Base-by-base conservation (phyloP, 2,329 filamentous ascomycete species). In the Cytospora piceae region DNA sequence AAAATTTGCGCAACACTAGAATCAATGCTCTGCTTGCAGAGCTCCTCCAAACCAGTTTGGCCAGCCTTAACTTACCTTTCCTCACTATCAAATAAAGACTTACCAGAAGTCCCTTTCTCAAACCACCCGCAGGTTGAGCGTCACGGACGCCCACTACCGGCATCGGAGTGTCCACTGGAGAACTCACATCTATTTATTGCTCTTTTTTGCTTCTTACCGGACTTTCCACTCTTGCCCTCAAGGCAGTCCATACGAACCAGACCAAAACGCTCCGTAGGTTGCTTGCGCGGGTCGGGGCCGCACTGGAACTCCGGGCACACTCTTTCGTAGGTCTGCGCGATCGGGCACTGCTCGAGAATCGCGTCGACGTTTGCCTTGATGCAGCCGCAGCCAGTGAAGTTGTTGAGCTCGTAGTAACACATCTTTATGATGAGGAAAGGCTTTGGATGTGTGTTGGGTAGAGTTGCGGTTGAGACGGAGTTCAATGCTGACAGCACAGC, bases 331-430 rank as follows among this genome's bases (percentile, higher is more conserved):
- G 46, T 39, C 32, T 58, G 42, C 2, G 52, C 58, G 0, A 65
- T 51, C 4, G 54, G 52, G 17, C 63, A 65, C 11, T 46, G 0
- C 58, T 61, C 42, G 7, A 37, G 51, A 9, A 1, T n/a, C n/a
- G 62, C 56, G 3, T 29, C 27, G 9, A 34, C 4, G 1, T 31
- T 32, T 37, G 24, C 1, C 29, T 55, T 64, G 57, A 64, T 14
- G 27, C 62, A 64, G 49, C 62, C 62, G 11, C 62, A 64, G 20
- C 49, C 62, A 24, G 46, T 64, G 56, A 64, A 64, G 24, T 60
- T 39, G 56, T 34, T 46, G 6, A 11, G 34, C 24, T 60, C 51
- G 29, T 42, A 60, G 27, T 55, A 49, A n/a, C 57, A 64, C 62
- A 64, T 60, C 0, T 64, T 20, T 17, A 11, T 22, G 15, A 31